phyloP scores from a whole-genome alignment of 352 stramenopile genomes.

The Globisporangium carolinianum region DNA sequence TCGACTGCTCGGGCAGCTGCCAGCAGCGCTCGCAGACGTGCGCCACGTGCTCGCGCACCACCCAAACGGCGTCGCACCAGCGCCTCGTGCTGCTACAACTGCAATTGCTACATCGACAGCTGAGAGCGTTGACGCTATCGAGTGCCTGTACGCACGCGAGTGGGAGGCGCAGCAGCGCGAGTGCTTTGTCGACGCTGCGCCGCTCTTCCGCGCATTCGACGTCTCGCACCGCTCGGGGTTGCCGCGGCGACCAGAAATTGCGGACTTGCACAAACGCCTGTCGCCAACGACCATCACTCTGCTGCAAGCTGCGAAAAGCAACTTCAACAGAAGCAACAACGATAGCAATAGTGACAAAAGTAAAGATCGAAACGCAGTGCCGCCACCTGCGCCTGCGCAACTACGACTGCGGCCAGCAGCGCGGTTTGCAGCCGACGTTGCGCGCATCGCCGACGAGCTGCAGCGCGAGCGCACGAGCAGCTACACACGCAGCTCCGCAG shows the following conservation, averaged over 20 bases:
- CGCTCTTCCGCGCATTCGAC: constrained; percentile 42
- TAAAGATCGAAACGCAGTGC: not conserved
- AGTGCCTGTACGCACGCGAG: constrained; percentile 13
- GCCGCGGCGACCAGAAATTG: constrained; percentile 31
- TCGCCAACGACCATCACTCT: not conserved
- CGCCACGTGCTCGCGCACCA: constrained; percentile 24
- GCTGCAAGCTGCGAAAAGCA: too few relatives aligned
- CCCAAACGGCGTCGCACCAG: not conserved
- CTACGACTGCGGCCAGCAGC: constrained; percentile 18
- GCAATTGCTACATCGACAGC: too few relatives aligned
- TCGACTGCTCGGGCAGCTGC: constrained; percentile 35
- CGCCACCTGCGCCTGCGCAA: too few relatives aligned
- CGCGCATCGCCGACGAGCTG: constrained; percentile 9
- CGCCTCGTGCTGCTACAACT: too few relatives aligned
- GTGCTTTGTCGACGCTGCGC: constrained; percentile 46
- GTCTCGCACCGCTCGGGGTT: constrained; percentile 30
- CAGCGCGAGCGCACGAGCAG: constrained; percentile 6
- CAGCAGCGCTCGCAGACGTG: constrained; percentile 34
- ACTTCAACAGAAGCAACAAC: constrained; percentile 12
- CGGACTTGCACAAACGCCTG: constrained; percentile 17
- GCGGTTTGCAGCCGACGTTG: constrained; percentile 27
- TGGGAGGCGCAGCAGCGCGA: constrained; percentile 40
- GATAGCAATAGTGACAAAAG: constrained; percentile 1
- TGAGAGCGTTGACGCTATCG: constrained; percentile 3
- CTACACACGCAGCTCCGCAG: constrained; percentile 9